Conservation (phyloP, 148 eudicot species). For the Suaeda aralocaspica region DNA sequence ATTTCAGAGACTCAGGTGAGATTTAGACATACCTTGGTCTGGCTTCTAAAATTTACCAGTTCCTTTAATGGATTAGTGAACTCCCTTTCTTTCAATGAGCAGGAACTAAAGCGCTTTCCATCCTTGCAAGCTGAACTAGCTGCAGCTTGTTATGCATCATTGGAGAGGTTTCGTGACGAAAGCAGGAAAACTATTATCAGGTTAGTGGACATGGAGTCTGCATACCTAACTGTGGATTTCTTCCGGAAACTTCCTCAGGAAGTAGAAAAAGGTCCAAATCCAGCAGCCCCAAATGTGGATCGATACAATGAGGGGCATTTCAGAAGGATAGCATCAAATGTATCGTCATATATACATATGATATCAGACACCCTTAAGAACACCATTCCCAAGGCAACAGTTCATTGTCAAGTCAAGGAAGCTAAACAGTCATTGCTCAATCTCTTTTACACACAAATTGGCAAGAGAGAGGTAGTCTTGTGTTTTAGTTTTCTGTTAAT, state of each 20-base stretch:
- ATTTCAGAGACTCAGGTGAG: slow-evolving; percentile 63
- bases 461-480: slow-evolving; percentile 63
- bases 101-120: slow-evolving; percentile 75
- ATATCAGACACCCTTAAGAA: slow-evolving; percentile 57
- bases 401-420: slow-evolving; percentile 82
- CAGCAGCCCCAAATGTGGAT: slow-evolving; percentile 36
- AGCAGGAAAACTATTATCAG: slow-evolving; percentile 59
- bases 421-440: slow-evolving; percentile 73
- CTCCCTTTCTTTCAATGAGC: slow-evolving; percentile 12
- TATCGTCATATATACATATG: slow-evolving; percentile 70
- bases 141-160: slow-evolving; percentile 50
- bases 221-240: slow-evolving; percentile 69
- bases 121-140: slow-evolving; percentile 54
- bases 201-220: slow-evolving; percentile 69
- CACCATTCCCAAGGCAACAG: slow-evolving; percentile 83
- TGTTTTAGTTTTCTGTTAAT: too few species aligned
- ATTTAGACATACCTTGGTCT: not conserved
- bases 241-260: slow-evolving; percentile 68
- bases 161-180: slow-evolving; percentile 68
- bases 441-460: slow-evolving; percentile 69
- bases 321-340: slow-evolving; percentile 72
- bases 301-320: slow-evolving; percentile 58
- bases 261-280: slow-evolving; percentile 43
- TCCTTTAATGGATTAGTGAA: not conserved
- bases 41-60: not conserved